phyloP scores from a whole-genome alignment of 495 filamentous ascomycete species.

The Aspergillus campestris region DNA sequence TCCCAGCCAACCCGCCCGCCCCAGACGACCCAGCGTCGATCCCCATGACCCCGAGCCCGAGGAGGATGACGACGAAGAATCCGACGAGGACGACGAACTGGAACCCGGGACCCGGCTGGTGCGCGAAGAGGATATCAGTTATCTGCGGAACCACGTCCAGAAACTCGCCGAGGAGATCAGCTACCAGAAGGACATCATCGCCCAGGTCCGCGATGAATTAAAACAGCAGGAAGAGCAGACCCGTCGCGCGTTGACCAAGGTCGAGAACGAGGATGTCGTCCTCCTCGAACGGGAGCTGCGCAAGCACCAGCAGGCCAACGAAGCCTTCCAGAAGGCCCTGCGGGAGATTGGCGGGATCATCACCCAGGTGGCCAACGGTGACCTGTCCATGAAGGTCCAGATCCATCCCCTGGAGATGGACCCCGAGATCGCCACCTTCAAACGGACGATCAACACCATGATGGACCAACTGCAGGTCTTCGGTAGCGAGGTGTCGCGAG shows the following conservation, averaged over 20 bases:
- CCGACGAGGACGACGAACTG: conserved; percentile 33
- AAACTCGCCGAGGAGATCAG: conserved; percentile 73
- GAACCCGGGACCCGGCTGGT: conserved; percentile 36
- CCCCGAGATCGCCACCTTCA: conserved; percentile 98
- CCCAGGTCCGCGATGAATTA: conserved; percentile 57
- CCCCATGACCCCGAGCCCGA: conserved; percentile 18
- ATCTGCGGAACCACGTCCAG: conserved; percentile 65
- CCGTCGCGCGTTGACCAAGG: conserved; percentile 44
- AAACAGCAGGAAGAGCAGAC: conserved; percentile 55
- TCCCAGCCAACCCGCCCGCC: conserved; percentile 21
- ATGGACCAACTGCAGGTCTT: conserved; percentile 98
- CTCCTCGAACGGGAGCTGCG: conserved; percentile 80
- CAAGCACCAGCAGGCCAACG: conserved; percentile 96
- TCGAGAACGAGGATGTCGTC: conserved; percentile 57
- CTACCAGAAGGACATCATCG: conserved; percentile 62
- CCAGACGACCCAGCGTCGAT: conserved; percentile 17
- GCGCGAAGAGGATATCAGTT: conserved; percentile 62
- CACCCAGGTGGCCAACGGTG: conserved; percentile 89
- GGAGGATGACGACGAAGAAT: conserved; percentile 33
- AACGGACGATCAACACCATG: conserved; percentile 95
- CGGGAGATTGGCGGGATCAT: conserved; percentile 97
- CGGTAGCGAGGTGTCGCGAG: conserved; percentile 91
- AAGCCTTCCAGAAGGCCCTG: conserved; percentile 95
- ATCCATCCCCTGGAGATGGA: conserved; percentile 97
- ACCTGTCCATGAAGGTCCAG: conserved; percentile 94